Base-by-base conservation (phyloP, 2,329 filamentous ascomycete genomes). In the Helotiales sp. region DNA sequence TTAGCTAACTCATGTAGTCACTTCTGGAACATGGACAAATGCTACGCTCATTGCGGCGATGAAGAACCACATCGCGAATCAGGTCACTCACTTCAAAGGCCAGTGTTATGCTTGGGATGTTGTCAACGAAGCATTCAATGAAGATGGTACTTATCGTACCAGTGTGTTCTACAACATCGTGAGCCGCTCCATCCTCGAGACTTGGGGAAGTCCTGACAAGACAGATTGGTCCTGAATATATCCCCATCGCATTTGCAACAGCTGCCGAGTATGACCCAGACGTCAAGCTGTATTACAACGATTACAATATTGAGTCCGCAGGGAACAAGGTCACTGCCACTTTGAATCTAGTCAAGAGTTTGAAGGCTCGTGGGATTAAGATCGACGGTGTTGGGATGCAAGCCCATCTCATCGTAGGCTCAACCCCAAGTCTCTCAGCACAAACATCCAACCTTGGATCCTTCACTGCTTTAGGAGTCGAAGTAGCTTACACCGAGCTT, bases 101-200 rank as follows among this genome's bases (percentile, higher is more conserved):
- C 81, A 85, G 71, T 89, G 87, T 77, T 86, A 86, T 75, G 82
- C 84, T 32, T 91, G 87, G 87, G 88, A 91, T 67, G 88, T 91
- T 0, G 84, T 90, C 22, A 91, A 91, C 75, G 88, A 91, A 79
- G 85, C 84, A 11, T 82, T 88, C 61, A 82, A 85, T 64, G 87
- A 90, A 24, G 83, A 86, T 71, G 87, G 86, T 17, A 83, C 80
- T 13, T 87, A 81, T 77, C 81, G 86, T 64, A 70, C 79, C 60
- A 82, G 78, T 66, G 80, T 89, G 69, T 90, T 87, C 78, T 84
- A 84, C 77, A 77, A 82, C 45, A 82, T 80, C 37, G 70, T 70
- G 49, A 54, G 65, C 37, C 22, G 43, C 13, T 54, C n/a, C 2
- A 11, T 24, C 17, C 7, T 22, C 26, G 24, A 24, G 13, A 3